phyloP scores from a whole-genome alignment of 495 filamentous ascomycete species.

The Choiromyces venosus region DNA sequence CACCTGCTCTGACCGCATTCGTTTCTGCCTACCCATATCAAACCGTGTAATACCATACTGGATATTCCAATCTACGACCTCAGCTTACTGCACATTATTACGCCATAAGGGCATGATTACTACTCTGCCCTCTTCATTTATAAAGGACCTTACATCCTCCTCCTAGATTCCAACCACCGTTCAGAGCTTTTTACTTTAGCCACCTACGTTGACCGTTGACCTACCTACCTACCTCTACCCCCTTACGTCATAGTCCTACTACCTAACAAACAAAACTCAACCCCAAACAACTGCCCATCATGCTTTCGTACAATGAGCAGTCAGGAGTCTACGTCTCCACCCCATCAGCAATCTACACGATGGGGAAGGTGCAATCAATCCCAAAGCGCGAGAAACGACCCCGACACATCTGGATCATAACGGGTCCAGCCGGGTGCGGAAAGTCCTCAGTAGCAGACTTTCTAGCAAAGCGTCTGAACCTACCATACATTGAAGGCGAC shows the following conservation, averaged over 20 bases:
- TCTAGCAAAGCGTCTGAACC: constrained; percentile 61
- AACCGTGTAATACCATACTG: neutral
- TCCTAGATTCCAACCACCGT: neutral
- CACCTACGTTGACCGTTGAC: neutral
- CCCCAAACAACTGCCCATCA: constrained; percentile 12
- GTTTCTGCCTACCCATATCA: neutral
- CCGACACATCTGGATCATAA: constrained; percentile 96
- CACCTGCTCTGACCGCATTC: constrained; percentile 17
- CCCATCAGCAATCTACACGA: constrained; percentile 23
- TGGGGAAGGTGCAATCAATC: constrained; percentile 30
- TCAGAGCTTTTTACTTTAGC: neutral
- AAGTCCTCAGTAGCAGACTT: constrained; percentile 88
- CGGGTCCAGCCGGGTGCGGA: constrained; percentile 90
- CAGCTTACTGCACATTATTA: neutral
- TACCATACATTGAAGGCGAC: constrained; percentile 92
- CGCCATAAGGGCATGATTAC: neutral
- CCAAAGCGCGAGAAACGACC: constrained; percentile 39
- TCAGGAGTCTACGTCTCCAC: constrained; percentile 23
- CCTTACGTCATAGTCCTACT: too few relatives aligned
- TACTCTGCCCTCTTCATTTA: neutral
- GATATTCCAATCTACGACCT: neutral
- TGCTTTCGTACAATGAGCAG: constrained; percentile 29
- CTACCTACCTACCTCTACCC: neutral
- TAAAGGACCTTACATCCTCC: neutral
- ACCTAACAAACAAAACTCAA: constrained; percentile 10